Base-by-base conservation (phyloP, 1,284 basidiomycete species). In the Fomitiporia mediterranea region DNA sequence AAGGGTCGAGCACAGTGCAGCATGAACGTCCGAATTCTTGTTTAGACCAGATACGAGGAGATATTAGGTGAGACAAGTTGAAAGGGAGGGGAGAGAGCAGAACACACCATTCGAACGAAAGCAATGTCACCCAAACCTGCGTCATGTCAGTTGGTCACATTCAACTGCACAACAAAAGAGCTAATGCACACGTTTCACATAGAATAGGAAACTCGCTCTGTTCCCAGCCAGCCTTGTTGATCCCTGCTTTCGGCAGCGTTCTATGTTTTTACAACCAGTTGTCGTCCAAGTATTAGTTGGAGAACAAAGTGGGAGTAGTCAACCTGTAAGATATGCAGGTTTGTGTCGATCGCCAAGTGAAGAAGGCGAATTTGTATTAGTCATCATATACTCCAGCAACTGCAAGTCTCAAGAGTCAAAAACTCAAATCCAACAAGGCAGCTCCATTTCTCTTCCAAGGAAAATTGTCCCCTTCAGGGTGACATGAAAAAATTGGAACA, bases 11-110 rank as follows among this genome's bases (percentile, higher is more conserved):
- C 92, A 67, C 97, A 99, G 97, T 91, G 57, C 92, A 93, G 73
- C 97, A 99, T 52, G 94, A 93, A 46, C 91, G 84, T 8, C 94
- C 97, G 63, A 91, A 94, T 67, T 94, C 88, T 79, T 99, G 96
- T 72, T 98, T 98, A 13, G 91, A 93, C 96, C 90, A 57, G 32
- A 52, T 27, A 27, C 30, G 34, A 39, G n/a, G n/a, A n/a, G n/a
- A n/a, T n/a, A n/a, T 28, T 21, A 21, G 42, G 23, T 44, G 34
- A 25, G 17, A 38, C 54, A 59, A 59, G 49, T 4, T 40, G 57
- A 21, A 3, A 28, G 4, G 25, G 39, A 42, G 4, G 15, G 47
- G 37, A 57, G 52, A 27, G 17, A 51, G 37, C 38, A 47, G 30
- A 42, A 73, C 78, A 60, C 63, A 92, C 92, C 93, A 94, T 95